Percentiles rank a stretch among this genome's conserved stretches.
Conservation (phyloP, 2,329 filamentous ascomycete species). For the Neofusicoccum sp. region DNA sequence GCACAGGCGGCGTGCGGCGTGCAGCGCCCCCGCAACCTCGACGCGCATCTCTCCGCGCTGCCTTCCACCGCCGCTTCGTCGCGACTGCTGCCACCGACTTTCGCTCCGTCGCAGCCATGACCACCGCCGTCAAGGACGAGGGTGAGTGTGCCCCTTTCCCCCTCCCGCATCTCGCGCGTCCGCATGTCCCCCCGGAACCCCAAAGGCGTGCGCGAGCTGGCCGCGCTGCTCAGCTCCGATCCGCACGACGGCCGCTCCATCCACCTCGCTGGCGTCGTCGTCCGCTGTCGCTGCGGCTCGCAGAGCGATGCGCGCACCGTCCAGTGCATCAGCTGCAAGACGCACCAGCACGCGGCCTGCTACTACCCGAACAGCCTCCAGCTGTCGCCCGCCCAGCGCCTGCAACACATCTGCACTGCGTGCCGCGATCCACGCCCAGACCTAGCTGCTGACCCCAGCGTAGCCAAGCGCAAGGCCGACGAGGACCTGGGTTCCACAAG, state of each 20-base stretch:
- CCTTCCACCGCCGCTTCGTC: slow-evolving; percentile 15
- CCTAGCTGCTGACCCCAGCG: background rate
- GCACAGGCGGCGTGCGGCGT: background rate
- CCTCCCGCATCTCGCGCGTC: slow-evolving; percentile 7
- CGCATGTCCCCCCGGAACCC: background rate
- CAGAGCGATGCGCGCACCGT: background rate
- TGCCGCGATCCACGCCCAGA: background rate
- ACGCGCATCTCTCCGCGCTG: slow-evolving; percentile 15
- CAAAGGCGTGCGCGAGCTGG: slow-evolving; percentile 4
- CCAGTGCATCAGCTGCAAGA: background rate
- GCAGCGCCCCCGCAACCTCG: slow-evolving; percentile 9
- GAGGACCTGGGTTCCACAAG: slow-evolving; percentile 59
- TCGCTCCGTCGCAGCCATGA: slow-evolving; percentile 27
- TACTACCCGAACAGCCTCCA: background rate
- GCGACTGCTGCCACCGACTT: slow-evolving; percentile 13
- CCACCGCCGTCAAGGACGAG: slow-evolving; percentile 35
- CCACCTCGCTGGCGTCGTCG: slow-evolving; percentile 13
- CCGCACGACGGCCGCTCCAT: slow-evolving; percentile 16
- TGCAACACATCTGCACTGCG: background rate
- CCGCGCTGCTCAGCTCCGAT: slow-evolving; percentile 22
- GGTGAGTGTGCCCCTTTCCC: slow-evolving; percentile 28
- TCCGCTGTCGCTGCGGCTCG: slow-evolving; percentile 20
- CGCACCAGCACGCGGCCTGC: slow-evolving; percentile 7
- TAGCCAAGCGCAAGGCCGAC: slow-evolving; percentile 71
- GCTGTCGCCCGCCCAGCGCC: background rate